Evolutionary conservation across 345 rosid genomes (phyloP).

Genomic region (Hibiscus tridactylites): DNA sequence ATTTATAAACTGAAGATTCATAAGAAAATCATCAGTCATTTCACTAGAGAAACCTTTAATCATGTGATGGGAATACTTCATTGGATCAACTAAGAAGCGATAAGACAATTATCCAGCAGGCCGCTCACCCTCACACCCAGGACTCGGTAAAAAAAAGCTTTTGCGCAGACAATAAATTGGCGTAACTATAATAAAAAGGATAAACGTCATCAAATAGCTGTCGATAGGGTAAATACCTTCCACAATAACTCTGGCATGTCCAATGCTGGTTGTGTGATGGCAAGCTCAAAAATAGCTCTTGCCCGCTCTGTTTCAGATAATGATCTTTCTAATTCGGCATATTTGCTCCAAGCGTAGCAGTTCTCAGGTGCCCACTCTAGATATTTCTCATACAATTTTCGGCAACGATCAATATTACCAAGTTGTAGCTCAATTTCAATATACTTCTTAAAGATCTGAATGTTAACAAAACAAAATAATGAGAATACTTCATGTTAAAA

Average conservation of each 20-base stretch:
- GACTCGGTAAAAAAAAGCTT: not conserved
- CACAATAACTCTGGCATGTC: constrained; percentile 94
- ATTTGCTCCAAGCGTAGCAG: constrained; percentile 92
- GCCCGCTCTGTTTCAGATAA: constrained; percentile 74
- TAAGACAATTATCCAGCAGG: not conserved
- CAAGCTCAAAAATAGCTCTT: constrained; percentile 76
- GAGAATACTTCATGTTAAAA: not conserved
- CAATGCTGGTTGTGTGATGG: constrained; percentile 64
- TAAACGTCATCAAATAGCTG: not conserved
- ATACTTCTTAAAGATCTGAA: constrained; percentile 80
- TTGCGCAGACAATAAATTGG: not conserved
- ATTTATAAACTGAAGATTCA: not conserved
- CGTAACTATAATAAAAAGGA: not conserved
- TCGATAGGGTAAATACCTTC: constrained; percentile 40
- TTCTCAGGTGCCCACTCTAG: constrained; percentile 90
- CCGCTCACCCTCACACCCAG: not conserved
- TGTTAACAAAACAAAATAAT: not conserved
- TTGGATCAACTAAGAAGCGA: not conserved
- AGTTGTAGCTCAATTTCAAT: constrained; percentile 87
- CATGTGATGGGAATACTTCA: not conserved
- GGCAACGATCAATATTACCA: constrained; percentile 76
- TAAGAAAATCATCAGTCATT: not conserved
- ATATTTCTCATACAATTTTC: constrained; percentile 74
- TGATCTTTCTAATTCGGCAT: constrained; percentile 72
- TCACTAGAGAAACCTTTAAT: not conserved